Conservation (phyloP, 495 filamentous ascomycete species). For the Aspergillus hancockii region DNA sequence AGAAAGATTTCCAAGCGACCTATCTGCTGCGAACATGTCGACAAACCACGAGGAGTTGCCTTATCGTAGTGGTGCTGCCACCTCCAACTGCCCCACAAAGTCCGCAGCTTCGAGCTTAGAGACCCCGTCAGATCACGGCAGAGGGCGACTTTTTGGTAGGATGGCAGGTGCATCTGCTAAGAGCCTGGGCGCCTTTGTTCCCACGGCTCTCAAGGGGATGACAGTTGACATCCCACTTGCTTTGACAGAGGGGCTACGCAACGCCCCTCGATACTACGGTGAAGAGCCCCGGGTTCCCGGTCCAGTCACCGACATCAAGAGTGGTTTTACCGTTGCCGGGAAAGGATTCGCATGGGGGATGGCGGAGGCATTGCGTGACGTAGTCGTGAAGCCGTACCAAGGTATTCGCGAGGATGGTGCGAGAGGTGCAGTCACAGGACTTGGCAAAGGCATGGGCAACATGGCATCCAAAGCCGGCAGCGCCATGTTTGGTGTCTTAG, state of each 20-base stretch:
- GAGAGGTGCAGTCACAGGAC: slow-evolving; percentile 62
- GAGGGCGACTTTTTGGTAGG: too few relatives aligned
- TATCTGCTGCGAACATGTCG: too few relatives aligned
- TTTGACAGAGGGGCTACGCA: slow-evolving; percentile 78
- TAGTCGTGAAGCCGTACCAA: slow-evolving; percentile 65
- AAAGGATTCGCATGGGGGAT: slow-evolving; percentile 70
- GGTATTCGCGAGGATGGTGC: slow-evolving; percentile 62
- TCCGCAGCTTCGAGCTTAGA: slow-evolving; percentile 17
- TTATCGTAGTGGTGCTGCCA: too few relatives aligned
- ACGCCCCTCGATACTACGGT: slow-evolving; percentile 77
- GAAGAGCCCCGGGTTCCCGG: slow-evolving; percentile 49
- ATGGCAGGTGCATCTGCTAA: too few relatives aligned
- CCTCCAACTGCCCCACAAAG: not conserved
- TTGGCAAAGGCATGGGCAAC: slow-evolving; percentile 74
- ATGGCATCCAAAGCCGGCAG: slow-evolving; percentile 63
- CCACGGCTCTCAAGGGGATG: slow-evolving; percentile 39
- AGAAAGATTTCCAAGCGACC: too few relatives aligned
- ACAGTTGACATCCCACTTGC: slow-evolving; percentile 70
- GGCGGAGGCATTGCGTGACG: slow-evolving; percentile 70
- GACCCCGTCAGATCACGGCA: too few relatives aligned
- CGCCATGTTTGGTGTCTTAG: slow-evolving; percentile 27
- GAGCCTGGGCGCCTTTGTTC: too few relatives aligned
- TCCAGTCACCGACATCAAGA: slow-evolving; percentile 37
- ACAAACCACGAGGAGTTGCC: too few relatives aligned
- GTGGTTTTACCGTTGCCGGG: slow-evolving; percentile 31